A percentile compares a stretch with the other conserved stretches of the same genome.
These are phyloP conservation scores for Neurospora sp. DNA, from an alignment of 495 filamentous ascomycete genomes.

Conservation along the genomic window DNA sequence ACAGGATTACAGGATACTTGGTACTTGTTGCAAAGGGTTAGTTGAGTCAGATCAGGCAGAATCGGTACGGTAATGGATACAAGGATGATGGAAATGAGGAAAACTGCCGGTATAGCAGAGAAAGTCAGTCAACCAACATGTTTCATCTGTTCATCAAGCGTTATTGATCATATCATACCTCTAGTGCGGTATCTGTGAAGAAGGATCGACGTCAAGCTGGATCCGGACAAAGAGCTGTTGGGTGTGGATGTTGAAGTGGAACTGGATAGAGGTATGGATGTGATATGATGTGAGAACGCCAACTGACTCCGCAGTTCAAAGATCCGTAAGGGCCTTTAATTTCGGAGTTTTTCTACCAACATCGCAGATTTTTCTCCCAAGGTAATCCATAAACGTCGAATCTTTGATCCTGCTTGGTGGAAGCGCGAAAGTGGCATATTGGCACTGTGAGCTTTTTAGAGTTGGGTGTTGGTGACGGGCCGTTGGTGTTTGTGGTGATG, in stretches of 20 bases:
- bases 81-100: background rate
- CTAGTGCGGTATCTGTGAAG: background rate
- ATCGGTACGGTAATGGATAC: background rate
- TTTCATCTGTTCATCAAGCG: background rate
- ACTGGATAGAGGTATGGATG: too few species aligned
- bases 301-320: background rate
- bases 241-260: background rate
- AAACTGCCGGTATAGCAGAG: background rate
- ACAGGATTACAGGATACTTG: background rate
- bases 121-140: background rate
- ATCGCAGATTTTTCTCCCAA: background rate
- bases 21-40: background rate
- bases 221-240: background rate
- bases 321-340: background rate
- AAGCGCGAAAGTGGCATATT: background rate
- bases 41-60: background rate
- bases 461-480: background rate
- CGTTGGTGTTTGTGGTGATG: background rate
- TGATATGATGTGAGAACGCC: background rate
- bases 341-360: background rate
- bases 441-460: background rate
- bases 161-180: background rate
- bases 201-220: background rate
- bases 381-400: accelerated
- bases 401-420: too few species aligned